Conservation (phyloP, 345 rosid species). For the Ceriops decandra region DNA sequence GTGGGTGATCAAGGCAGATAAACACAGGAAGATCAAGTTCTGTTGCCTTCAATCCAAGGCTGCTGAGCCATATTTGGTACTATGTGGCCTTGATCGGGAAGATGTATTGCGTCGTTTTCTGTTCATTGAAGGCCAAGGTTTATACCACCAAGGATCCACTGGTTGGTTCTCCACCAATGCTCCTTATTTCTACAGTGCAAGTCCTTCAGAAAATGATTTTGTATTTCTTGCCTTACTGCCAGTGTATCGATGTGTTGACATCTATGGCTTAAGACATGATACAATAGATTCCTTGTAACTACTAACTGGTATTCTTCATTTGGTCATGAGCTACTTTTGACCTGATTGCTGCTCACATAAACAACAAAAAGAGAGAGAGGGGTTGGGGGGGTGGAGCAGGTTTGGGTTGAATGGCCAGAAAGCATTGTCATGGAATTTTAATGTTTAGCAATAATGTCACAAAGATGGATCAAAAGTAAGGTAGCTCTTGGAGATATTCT, state of each 20-base stretch:
- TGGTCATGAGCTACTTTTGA: neutral
- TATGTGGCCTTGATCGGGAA: constrained; percentile 67
- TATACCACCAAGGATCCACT: constrained; percentile 75
- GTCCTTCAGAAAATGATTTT: neutral
- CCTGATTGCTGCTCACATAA: neutral
- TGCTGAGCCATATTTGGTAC: constrained; percentile 75
- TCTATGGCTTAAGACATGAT: neutral
- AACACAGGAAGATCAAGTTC: constrained; percentile 79
- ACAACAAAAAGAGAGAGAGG: too few species aligned
- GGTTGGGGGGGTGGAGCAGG: too few species aligned
- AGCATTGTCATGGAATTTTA: too few species aligned
- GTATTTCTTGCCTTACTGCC: too few species aligned
- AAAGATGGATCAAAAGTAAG: neutral
- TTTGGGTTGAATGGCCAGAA: too few species aligned
- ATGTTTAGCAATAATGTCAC: neutral
- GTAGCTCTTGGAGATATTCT: too few species aligned
- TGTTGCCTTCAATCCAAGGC: constrained; percentile 87
- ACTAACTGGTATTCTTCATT: neutral
- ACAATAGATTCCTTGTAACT: neutral
- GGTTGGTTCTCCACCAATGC: constrained; percentile 40
- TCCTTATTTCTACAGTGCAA: neutral
- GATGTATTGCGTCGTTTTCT: constrained; percentile 74
- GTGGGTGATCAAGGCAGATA: constrained; percentile 80
- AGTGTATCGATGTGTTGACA: neutral
- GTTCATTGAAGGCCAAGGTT: constrained; percentile 78